These are phyloP conservation scores for Penicillium sp. DNA, from an alignment of 2,329 filamentous ascomycete species.

Conservation along the genomic window DNA sequence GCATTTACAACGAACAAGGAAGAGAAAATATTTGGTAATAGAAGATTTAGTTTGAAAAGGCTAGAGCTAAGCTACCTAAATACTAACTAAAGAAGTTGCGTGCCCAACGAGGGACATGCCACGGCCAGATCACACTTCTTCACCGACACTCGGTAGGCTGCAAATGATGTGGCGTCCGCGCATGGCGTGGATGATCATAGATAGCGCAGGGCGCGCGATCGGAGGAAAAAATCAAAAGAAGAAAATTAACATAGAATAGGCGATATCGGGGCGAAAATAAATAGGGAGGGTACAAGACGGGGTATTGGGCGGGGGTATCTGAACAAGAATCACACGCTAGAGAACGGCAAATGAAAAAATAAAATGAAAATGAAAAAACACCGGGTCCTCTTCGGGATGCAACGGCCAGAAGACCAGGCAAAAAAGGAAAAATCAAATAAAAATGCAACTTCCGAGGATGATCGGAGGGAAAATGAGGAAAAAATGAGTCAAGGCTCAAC, in stretches of 20 bases:
- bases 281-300: constrained; percentile 17
- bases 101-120: constrained; percentile 5
- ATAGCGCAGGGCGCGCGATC: constrained; percentile 6
- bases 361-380: constrained; percentile 3
- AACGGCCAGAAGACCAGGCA: constrained; percentile 1
- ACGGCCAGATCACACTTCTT: constrained; percentile 4
- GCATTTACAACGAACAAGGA: background rate
- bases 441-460: background rate
- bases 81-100: constrained; percentile 1
- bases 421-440: constrained; percentile 1
- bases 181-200: constrained; percentile 1
- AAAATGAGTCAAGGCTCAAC: constrained; percentile 3
- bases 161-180: background rate
- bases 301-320: constrained; percentile 23
- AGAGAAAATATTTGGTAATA: constrained; percentile 1
- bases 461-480: constrained; percentile 7
- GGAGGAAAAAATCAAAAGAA: constrained; percentile 4
- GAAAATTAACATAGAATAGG: background rate
- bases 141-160: constrained; percentile 1
- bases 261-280: constrained; percentile 17
- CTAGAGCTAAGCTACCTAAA: constrained; percentile 3
- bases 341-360: constrained; percentile 11
- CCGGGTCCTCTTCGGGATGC: constrained; percentile 3
- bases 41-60: background rate
- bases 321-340: constrained; percentile 15